A percentile compares a stretch with the other conserved stretches of the same genome.
phyloP scores from a whole-genome alignment of 805 yeast species.

The Lachancea cidri region DNA sequence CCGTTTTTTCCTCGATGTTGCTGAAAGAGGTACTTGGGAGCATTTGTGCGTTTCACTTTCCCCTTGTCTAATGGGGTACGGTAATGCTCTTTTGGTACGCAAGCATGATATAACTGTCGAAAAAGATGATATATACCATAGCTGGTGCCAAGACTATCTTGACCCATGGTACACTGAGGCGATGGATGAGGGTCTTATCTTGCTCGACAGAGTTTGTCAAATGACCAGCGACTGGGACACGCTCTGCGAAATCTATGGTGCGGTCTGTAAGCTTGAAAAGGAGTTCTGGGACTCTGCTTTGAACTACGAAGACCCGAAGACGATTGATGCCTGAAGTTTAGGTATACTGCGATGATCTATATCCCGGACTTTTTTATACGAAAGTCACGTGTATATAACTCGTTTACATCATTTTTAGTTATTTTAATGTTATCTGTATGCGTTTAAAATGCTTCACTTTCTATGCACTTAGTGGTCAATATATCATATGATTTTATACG shows the following conservation, averaged over 20 bases:
- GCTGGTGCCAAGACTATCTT: conserved; percentile 62
- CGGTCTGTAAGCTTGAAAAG: conserved; percentile 56
- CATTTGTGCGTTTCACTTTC: conserved; percentile 64
- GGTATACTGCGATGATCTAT: too few relatives aligned
- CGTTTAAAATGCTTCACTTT: too few relatives aligned
- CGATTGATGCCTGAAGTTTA: too few relatives aligned
- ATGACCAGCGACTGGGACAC: conserved; percentile 42
- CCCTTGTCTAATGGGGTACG: conserved; percentile 74
- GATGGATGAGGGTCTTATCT: conserved; percentile 43
- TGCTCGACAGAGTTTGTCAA: conserved; percentile 42
- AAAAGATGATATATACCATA: conserved; percentile 26
- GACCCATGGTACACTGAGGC: conserved; percentile 55
- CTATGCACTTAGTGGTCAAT: too few relatives aligned
- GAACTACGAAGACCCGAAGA: background rate
- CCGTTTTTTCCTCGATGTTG: conserved; percentile 51
- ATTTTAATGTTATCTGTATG: too few relatives aligned
- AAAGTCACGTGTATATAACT: too few relatives aligned
- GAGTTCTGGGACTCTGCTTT: conserved; percentile 53
- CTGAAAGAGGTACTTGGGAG: conserved; percentile 51
- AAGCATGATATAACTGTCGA: conserved; percentile 32
- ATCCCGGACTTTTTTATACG: too few relatives aligned
- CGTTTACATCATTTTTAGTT: too few relatives aligned
- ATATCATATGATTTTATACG: background rate
- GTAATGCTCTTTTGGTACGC: conserved; percentile 43
- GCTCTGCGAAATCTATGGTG: conserved; percentile 52